Base-by-base conservation (phyloP, 169 alveolate genomes). In the Plasmodium blacklocki region DNA sequence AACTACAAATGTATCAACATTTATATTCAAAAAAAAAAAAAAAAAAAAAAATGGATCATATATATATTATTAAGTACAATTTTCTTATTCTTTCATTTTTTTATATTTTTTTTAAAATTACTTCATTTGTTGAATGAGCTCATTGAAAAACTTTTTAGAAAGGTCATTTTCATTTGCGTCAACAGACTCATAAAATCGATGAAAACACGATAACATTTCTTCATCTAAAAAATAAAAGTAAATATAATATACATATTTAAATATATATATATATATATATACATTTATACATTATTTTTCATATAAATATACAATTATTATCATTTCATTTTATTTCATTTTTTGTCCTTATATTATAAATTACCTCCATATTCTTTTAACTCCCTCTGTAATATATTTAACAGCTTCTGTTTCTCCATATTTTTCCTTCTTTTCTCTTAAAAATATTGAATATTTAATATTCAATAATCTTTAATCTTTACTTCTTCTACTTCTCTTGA, bases 301-400 rank as follows among this genome's bases (percentile, higher is more conserved):
- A 11, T 7, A 23, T n/a, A 54, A 32, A 32, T 32, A 32, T 32
- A 32, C 5, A 32, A 32, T 32, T 32, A 32, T 60, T 5, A 60
- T n/a, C 45, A 15, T 59, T 19, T 60, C 19, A 60, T 18, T 15
- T 19, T 14, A 60, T 19, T 60, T 39, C 19, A 49, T 11, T 71
- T 50, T 23, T 71, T 19, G 32, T 71, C 12, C 21, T 68, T 43
- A 43, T 15, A 43, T 67, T 52, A 12, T 72, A 15, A 19, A n/a
- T 32, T 54, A 78, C 89, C 89, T 78, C 89, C 89, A 29, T 78
- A 78, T 54, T 64, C 89, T 58, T 78, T 78, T 11, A 78, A 70
- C 21, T 78, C 89, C 45, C 89, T 78, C 32, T 78, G 78, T 60
- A 78, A 78, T 66, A 78, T 78, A 2, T 67, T 32, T 19, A 78